phyloP scores from a whole-genome alignment of 345 rosid species.

The Aquilaria sinensis region DNA sequence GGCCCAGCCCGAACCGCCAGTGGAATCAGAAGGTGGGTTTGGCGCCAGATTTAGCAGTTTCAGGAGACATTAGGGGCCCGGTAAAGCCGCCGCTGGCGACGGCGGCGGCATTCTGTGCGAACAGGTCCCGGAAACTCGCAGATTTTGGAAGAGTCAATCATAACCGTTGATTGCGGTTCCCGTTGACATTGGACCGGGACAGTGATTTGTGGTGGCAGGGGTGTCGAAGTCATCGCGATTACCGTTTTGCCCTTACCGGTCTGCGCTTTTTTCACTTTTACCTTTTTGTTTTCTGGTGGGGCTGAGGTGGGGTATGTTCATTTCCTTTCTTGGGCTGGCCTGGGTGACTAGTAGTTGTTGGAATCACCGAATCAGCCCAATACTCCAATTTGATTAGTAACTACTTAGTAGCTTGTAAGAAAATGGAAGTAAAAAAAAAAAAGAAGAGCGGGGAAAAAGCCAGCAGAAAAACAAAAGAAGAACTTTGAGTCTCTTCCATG shows the following conservation, averaged over 20 bases:
- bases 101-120: conserved; percentile 68
- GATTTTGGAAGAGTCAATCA: conserved; percentile 71
- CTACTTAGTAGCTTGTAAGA: too few relatives aligned
- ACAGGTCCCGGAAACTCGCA: conserved; percentile 82
- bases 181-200: conserved; percentile 20
- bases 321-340: too few relatives aligned
- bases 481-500: too few relatives aligned
- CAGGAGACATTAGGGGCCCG: conserved; percentile 45
- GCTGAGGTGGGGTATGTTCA: too few relatives aligned
- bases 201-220: not conserved
- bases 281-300: not conserved
- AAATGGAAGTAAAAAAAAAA: too few relatives aligned
- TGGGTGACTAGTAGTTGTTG: too few relatives aligned
- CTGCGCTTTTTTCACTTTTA: not conserved
- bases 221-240: not conserved
- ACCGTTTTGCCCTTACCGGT: conserved; percentile 27
- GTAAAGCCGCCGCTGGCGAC: conserved; percentile 60
- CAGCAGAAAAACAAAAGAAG: too few relatives aligned
- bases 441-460: too few relatives aligned
- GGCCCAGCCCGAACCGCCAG: conserved; percentile 73
- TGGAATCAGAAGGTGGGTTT: conserved; percentile 51
- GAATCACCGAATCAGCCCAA: too few relatives aligned
- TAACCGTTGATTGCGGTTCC: conserved; percentile 45
- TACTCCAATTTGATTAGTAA: too few relatives aligned
- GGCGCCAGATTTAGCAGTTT: conserved; percentile 37